Evolutionary conservation across 2,329 filamentous ascomycete genomes (phyloP).

Genomic region (Trichoderma asperellum): DNA sequence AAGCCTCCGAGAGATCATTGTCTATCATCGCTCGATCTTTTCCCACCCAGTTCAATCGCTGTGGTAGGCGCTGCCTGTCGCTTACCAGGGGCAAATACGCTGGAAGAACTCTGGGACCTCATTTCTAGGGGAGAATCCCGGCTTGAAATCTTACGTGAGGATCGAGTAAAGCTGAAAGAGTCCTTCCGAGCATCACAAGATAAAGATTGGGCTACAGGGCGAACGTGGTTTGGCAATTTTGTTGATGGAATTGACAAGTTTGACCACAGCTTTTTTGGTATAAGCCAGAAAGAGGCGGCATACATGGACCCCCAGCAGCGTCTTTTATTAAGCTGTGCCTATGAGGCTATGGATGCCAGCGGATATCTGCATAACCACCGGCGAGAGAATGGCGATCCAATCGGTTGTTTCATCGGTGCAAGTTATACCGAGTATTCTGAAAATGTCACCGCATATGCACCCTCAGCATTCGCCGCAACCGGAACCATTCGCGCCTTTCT

Average conservation of each 20-base stretch:
- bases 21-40: conserved; percentile 4
- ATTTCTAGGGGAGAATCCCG: conserved; percentile 29
- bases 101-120: conserved; percentile 34
- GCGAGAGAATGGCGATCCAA: conserved; percentile 26
- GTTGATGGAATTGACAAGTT: conserved; percentile 31
- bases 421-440: conserved; percentile 36
- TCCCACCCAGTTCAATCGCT: conserved; percentile 32
- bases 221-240: conserved; percentile 35
- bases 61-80: conserved; percentile 35
- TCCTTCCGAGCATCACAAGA: conserved; percentile 30
- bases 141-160: conserved; percentile 26
- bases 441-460: conserved; percentile 33
- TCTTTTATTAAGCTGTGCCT: conserved; percentile 41
- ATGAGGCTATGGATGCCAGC: conserved; percentile 39
- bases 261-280: conserved; percentile 39
- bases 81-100: conserved; percentile 31
- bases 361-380: conserved; percentile 27
- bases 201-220: conserved; percentile 26
- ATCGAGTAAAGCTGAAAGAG: conserved; percentile 29
- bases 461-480: conserved; percentile 40
- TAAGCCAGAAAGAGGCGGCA: conserved; percentile 36
- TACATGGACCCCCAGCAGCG: conserved; percentile 44
- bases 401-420: conserved; percentile 38
- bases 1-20: background rate
- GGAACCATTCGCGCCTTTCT: conserved; percentile 42